Conservation (phyloP, 225 moss, liverwort and hornwort species). For the Polytrichum commune region DNA sequence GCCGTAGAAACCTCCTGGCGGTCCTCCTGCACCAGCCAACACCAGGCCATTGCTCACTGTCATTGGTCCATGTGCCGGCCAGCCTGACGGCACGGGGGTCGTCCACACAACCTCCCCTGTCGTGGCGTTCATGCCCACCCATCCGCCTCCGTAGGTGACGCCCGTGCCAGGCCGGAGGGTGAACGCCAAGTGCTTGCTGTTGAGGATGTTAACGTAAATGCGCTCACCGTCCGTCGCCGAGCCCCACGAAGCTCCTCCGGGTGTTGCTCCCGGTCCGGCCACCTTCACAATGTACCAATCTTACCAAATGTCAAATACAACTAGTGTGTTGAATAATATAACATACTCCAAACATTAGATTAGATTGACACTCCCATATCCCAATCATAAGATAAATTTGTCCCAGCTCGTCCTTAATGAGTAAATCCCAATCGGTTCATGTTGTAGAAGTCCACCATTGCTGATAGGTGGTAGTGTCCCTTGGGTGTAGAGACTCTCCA, state of each 20-base stretch:
- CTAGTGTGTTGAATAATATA: too few relatives aligned
- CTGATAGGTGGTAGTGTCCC: too few relatives aligned
- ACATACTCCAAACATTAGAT: too few relatives aligned
- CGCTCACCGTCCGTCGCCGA: constrained; percentile 14
- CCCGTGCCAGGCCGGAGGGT: constrained; percentile 1
- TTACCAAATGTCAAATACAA: too few relatives aligned
- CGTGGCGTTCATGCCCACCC: constrained; percentile 32
- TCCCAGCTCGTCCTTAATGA: too few relatives aligned
- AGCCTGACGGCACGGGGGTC: constrained; percentile 10
- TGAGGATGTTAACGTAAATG: constrained; percentile 16
- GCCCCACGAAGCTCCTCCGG: constrained; percentile 19
- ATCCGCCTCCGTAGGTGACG: constrained; percentile 19
- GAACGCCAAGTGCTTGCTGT: background rate
- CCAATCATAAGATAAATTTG: too few relatives aligned
- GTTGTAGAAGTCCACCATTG: too few relatives aligned
- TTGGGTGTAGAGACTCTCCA: too few relatives aligned
- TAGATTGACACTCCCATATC: too few relatives aligned
- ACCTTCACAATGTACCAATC: background rate
- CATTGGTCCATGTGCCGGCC: constrained; percentile 8
- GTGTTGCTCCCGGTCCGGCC: constrained; percentile 4
- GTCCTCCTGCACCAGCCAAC: constrained; percentile 1
- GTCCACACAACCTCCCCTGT: constrained; percentile 23
- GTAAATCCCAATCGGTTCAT: too few relatives aligned
- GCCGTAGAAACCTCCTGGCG: constrained; percentile 11
- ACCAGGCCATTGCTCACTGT: constrained; percentile 7